phyloP scores from a whole-genome alignment of 2,329 filamentous ascomycete species.

The Emericellopsis cladophorae region DNA sequence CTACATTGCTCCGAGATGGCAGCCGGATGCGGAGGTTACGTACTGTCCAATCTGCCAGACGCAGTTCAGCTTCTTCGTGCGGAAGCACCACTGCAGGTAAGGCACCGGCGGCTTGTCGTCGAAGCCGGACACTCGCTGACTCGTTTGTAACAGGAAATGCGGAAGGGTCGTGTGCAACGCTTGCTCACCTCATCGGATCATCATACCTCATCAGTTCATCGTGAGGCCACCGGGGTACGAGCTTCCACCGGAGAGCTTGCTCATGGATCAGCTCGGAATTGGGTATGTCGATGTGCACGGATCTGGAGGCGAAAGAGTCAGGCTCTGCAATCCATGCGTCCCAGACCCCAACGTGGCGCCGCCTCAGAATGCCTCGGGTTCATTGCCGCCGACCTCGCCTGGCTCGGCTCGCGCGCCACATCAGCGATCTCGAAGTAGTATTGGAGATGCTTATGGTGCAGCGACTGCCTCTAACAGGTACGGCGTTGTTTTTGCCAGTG shows the following conservation, averaged over 20 bases:
- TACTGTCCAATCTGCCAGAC: conserved; percentile 74
- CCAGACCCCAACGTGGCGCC: conserved; percentile 48
- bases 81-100: conserved; percentile 86
- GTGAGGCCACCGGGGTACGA: conserved; percentile 56
- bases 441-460: conserved; percentile 17
- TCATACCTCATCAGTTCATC: conserved; percentile 86
- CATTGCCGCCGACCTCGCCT: conserved; percentile 12
- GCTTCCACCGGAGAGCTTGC: conserved; percentile 18
- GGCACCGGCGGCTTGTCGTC: neutral
- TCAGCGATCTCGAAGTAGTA: conserved; percentile 31
- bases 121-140: too few species aligned
- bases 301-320: conserved; percentile 42
- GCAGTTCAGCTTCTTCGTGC: conserved; percentile 71
- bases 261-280: conserved; percentile 24
- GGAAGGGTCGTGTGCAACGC: conserved; percentile 80
- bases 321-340: conserved; percentile 50
- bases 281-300: conserved; percentile 29
- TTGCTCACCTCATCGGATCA: conserved; percentile 90
- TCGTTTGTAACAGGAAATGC: conserved; percentile 52
- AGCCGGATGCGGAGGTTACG: conserved; percentile 72
- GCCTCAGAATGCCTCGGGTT: conserved; percentile 28
- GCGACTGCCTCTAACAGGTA: conserved; percentile 16
- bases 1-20: conserved; percentile 64
- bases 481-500: conserved; percentile 20
- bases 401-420: conserved; percentile 19